phyloP scores from a whole-genome alignment of 257 asterid genomes.

The Leptodermis oblonga region DNA sequence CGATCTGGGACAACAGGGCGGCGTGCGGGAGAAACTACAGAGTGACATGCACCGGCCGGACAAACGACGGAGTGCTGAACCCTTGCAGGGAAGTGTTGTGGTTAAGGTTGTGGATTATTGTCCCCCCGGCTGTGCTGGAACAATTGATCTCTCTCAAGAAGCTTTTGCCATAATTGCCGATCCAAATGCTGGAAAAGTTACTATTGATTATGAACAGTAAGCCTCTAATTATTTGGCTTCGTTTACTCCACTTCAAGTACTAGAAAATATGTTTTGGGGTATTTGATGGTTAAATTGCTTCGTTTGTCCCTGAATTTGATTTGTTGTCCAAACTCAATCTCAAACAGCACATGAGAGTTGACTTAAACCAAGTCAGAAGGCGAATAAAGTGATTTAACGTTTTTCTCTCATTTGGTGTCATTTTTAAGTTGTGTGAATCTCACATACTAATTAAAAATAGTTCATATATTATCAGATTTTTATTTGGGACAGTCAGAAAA shows the following conservation, averaged over 20 bases:
- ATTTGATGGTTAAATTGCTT: too few species aligned
- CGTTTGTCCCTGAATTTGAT: too few species aligned
- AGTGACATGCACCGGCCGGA: constrained; percentile 42
- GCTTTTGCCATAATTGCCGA: constrained; percentile 44
- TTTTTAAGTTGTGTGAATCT: not conserved
- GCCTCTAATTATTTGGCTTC: not conserved
- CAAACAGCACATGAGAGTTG: too few species aligned
- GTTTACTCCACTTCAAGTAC: too few species aligned
- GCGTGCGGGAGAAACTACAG: constrained; percentile 38
- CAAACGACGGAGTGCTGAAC: constrained; percentile 33
- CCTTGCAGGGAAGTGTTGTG: constrained; percentile 41
- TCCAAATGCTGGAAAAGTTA: constrained; percentile 44
- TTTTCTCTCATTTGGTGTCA: not conserved
- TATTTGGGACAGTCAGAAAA: too few species aligned
- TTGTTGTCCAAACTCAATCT: too few species aligned
- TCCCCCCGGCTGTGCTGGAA: constrained; percentile 37
- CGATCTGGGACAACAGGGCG: constrained; percentile 15
- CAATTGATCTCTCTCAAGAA: constrained; percentile 47
- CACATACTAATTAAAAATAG: too few species aligned
- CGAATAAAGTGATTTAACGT: not conserved
- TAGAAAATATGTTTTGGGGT: too few species aligned
- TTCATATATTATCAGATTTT: too few species aligned
- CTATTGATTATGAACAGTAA: constrained; percentile 28
- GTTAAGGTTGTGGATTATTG: constrained; percentile 38
- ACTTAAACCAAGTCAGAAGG: too few species aligned